A percentile compares a stretch with the other conserved stretches of the same genome.
These are phyloP conservation scores for Passiflora organensis DNA, from an alignment of 345 rosid genomes.

Conservation along the genomic window DNA sequence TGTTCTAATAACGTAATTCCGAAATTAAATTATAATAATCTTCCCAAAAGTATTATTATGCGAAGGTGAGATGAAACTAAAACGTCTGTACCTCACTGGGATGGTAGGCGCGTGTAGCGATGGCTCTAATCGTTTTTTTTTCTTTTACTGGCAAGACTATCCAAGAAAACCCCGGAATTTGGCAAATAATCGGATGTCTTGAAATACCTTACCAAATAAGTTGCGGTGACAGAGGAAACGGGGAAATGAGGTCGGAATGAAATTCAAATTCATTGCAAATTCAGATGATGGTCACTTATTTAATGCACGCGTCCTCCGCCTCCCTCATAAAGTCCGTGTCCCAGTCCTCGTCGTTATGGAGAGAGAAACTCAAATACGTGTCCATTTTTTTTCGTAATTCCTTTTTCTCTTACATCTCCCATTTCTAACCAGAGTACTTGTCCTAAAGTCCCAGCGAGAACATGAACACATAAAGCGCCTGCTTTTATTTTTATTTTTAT, in stretches of 20 bases:
- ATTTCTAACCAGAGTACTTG: not conserved
- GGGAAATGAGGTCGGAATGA: slow-evolving; percentile 80
- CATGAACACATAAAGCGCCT: not conserved
- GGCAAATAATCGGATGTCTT: not conserved
- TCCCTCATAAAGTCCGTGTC: slow-evolving; percentile 50
- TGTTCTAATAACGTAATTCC: too few species aligned
- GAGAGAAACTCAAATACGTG: too few species aligned
- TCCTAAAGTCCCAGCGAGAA: not conserved
- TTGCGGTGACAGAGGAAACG: slow-evolving; percentile 29
- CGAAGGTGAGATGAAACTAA: too few species aligned
- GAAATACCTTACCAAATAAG: slow-evolving; percentile 23
- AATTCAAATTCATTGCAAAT: slow-evolving; percentile 31
- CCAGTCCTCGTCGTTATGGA: slow-evolving; percentile 25
- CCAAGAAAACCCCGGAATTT: not conserved
- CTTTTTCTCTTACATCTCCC: not conserved
- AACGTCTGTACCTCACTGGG: too few species aligned
- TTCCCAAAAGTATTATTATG: too few species aligned
- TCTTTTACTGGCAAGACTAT: not conserved
- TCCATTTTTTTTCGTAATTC: not conserved
- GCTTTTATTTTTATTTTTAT: too few species aligned
- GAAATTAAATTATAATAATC: too few species aligned
- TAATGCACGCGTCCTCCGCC: slow-evolving; percentile 41
- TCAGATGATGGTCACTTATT: not conserved
- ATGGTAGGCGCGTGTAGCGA: not conserved
- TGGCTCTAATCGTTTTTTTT: too few species aligned